Evolutionary conservation across 2,329 filamentous ascomycete species (phyloP), one percentile per base, ranked within the genome.

Genomic region (Sclerotinia subarctica): DNA sequence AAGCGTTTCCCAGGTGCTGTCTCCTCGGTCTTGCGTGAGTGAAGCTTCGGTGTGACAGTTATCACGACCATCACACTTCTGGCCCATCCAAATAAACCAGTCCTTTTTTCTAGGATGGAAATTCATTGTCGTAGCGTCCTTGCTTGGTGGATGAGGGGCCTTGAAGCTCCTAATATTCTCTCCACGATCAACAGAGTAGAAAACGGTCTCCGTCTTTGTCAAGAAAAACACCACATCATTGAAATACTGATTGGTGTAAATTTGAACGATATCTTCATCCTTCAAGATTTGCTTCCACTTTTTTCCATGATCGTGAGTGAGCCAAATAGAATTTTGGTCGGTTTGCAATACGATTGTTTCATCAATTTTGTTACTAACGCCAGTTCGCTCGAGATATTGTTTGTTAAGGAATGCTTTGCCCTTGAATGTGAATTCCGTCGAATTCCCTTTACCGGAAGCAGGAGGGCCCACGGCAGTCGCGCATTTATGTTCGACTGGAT

Each of bases 11-110:
- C 95, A 99, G 63, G 86, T 84, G 68, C 89, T 86, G 70, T 90
- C 86, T 44, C 94, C 94, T 64, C 92, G 90, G 76, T 97, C 92
- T 44, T 82, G 88, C 47, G 91, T 93, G 68, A 92, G 83, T 56
- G 91, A 93, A 2, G 94, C 92, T 70, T 91, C 87, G 0, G 83
- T 83, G 74, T 91, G 89, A 78, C 94, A 97, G 17, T 66, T 70
- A 32, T 82, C 82, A 4, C 81, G 77, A 44, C 78, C 78, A 54
- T 88, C 85, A 76, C 92, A 96, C 70, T 90, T 86, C 13, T 81
- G 81, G 51, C 94, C 94, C 60, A 90, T 87, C 93, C 94, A 98
- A 70, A 99, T 91, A 54, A 98, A 83, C 93, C 93, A 97, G 75
- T 97, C 91, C 77, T 90, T 90, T 74, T 90, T 86, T 73, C 90